phyloP scores from a whole-genome alignment of 2,329 filamentous ascomycete genomes.

The Akanthomyces muscarius region DNA sequence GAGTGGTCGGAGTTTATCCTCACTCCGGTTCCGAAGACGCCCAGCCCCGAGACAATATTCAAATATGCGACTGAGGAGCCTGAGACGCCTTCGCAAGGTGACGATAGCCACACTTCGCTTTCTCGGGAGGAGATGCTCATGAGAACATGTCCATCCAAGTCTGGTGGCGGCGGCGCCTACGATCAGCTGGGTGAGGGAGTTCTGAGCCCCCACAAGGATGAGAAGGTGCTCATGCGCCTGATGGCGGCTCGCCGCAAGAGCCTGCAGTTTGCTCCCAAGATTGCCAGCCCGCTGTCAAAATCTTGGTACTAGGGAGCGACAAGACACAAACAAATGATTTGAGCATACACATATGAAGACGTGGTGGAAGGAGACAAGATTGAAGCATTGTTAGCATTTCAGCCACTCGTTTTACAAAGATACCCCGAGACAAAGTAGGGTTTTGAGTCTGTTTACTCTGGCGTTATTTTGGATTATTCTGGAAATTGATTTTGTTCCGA shows the following conservation, averaged over 20 bases:
- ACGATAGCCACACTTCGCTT: conserved; percentile 31
- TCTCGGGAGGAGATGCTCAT: conserved; percentile 39
- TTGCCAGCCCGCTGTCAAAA: conserved; percentile 66
- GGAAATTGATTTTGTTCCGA: neutral
- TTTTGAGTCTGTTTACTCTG: neutral
- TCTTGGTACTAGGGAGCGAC: conserved; percentile 39
- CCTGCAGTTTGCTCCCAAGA: conserved; percentile 70
- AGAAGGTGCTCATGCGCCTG: conserved; percentile 56
- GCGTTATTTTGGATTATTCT: conserved; percentile 7
- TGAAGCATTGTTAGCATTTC: conserved; percentile 13
- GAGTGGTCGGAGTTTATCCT: conserved; percentile 43
- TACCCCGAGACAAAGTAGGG: conserved; percentile 5
- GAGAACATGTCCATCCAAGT: conserved; percentile 54
- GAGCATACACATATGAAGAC: neutral
- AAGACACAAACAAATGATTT: neutral
- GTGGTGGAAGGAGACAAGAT: neutral
- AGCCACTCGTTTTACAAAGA: conserved; percentile 12
- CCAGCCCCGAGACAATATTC: conserved; percentile 51
- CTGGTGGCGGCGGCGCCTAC: conserved; percentile 26
- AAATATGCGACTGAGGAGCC: conserved; percentile 49
- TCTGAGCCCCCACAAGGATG: conserved; percentile 49
- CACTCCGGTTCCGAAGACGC: conserved; percentile 56
- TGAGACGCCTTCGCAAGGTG: conserved; percentile 39
- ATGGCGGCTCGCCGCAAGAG: conserved; percentile 73
- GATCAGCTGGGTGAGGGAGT: conserved; percentile 41